Base-by-base conservation (phyloP, 768 basidiomycete species). In the Nevesoporus exiguus region DNA sequence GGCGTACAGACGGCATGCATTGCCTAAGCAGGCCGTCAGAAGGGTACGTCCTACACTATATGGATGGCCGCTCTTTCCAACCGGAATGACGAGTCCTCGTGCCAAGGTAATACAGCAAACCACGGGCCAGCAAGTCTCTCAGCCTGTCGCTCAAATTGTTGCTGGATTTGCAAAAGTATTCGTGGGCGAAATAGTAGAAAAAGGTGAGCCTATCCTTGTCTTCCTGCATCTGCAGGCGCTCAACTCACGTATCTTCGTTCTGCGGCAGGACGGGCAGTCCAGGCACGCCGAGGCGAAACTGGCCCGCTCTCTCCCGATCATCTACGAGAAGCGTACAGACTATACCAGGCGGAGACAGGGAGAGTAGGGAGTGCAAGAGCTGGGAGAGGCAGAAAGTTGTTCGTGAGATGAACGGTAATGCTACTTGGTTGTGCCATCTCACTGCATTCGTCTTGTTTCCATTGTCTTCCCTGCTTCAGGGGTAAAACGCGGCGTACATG, bases 131-230 rank as follows among this genome's bases (percentile, higher is more conserved):
- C 88, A 92, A 62, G 89, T 90, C 7, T 91, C 91, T 4, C 85
- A 86, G 61, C 89, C 90, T 3, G 88, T 95, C 5, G 87, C 93
- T 2, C 92, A 93, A 58, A 83, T 94, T 41, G 87, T 95, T 3
- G 91, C 92, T 6, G 93, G 93, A 56, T 88, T 96, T 53, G 80
- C 82, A 14, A 96, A 95, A 65, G 91, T 96, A 0, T 96, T 94
- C 56, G 91, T 96, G 3, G 93, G 93, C 3, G 93, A 95, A 68
- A 89, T 96, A 6, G 81, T 94, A 17, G 93, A 94, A 66, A 89
- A 88, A 73, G 92, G 92, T 90, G 46, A 51, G 41, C 10, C 19
- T 1, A 7, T 30, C 33, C 5, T 6, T 3, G 13, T 17, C 29
- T 29, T 5, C n/a, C 42, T 5, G 21, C 13, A 24, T 17, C 0